A percentile compares a stretch with the other conserved stretches of the same genome.
Conservation (phyloP, 768 basidiomycete species). For the Sarcomyxa edulis region DNA sequence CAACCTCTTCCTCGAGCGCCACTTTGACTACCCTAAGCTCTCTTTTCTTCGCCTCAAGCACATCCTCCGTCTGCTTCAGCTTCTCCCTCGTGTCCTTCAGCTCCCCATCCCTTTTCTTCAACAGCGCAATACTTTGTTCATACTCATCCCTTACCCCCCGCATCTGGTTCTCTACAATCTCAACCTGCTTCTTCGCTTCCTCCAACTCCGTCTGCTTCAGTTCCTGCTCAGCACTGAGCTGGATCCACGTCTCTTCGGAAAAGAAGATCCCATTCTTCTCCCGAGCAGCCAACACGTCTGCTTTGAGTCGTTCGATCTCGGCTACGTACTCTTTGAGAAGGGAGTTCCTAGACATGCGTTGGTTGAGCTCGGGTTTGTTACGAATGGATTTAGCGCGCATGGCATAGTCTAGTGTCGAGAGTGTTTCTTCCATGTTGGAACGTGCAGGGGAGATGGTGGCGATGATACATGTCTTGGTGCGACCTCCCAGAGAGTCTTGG, state of each 20-base stretch:
- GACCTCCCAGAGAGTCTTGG: slow-evolving; percentile 97
- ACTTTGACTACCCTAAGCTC: slow-evolving; percentile 55
- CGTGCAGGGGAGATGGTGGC: slow-evolving; percentile 94
- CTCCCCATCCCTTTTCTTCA: slow-evolving; percentile 75
- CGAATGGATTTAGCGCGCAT: slow-evolving; percentile 91
- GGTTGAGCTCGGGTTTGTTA: slow-evolving; percentile 94
- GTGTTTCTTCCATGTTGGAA: slow-evolving; percentile 93
- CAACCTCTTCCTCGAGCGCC: slow-evolving; percentile 73
- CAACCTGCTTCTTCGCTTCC: slow-evolving; percentile 79
- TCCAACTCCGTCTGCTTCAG: slow-evolving; percentile 70
- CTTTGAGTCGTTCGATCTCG: slow-evolving; percentile 91
- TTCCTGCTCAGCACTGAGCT: slow-evolving; percentile 75
- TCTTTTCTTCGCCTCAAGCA: slow-evolving; percentile 46
- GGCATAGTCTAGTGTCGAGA: slow-evolving; percentile 96
- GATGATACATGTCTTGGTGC: slow-evolving; percentile 96
- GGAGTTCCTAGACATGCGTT: slow-evolving; percentile 87
- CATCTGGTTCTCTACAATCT: slow-evolving; percentile 80
- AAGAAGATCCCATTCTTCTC: slow-evolving; percentile 97
- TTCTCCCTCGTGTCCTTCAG: slow-evolving; percentile 55
- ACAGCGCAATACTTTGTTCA: slow-evolving; percentile 77
- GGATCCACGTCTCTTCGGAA: slow-evolving; percentile 85
- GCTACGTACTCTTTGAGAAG: slow-evolving; percentile 90
- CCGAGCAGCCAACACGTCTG: slow-evolving; percentile 83
- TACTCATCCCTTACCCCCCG: slow-evolving; percentile 82
- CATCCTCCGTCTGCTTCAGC: slow-evolving; percentile 45